Conservation (phyloP, 805 yeast genomes). For the Kazachstania taianensis region DNA sequence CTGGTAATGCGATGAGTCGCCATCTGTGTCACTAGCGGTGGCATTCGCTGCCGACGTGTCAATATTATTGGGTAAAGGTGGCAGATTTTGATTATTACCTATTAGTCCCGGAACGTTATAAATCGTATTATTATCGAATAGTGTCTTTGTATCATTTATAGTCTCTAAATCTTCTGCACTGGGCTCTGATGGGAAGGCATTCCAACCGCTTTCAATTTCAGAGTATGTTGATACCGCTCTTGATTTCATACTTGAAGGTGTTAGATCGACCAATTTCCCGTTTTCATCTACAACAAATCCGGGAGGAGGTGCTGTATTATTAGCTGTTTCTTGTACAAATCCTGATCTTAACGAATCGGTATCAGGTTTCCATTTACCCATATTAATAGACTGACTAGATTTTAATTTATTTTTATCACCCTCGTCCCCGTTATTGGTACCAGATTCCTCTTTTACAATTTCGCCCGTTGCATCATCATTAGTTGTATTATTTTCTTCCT, state of each 20-base stretch:
- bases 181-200: conserved; percentile 27
- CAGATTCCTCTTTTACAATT: background rate
- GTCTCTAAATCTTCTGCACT: conserved; percentile 25
- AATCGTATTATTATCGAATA: conserved; percentile 29
- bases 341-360: conserved; percentile 32
- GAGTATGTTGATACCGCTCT: conserved; percentile 25
- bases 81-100: conserved; percentile 19
- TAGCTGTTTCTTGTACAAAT: conserved; percentile 33
- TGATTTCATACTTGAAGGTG: conserved; percentile 24
- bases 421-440: background rate
- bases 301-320: conserved; percentile 20
- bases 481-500: background rate
- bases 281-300: conserved; percentile 28
- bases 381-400: conserved; percentile 10
- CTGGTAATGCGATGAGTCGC: background rate
- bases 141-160: conserved; percentile 26
- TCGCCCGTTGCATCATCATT: background rate
- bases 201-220: conserved; percentile 28
- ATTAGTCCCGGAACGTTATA: conserved; percentile 29
- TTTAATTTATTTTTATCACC: background rate
- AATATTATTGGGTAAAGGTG: conserved; percentile 25
- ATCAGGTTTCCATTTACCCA: conserved; percentile 44
- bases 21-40: background rate
- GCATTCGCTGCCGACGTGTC: conserved; percentile 1
- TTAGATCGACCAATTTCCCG: conserved; percentile 25